Evolutionary conservation across 2,329 filamentous ascomycete species (phyloP).

Genomic region (Microthyrium microscopicum): DNA sequence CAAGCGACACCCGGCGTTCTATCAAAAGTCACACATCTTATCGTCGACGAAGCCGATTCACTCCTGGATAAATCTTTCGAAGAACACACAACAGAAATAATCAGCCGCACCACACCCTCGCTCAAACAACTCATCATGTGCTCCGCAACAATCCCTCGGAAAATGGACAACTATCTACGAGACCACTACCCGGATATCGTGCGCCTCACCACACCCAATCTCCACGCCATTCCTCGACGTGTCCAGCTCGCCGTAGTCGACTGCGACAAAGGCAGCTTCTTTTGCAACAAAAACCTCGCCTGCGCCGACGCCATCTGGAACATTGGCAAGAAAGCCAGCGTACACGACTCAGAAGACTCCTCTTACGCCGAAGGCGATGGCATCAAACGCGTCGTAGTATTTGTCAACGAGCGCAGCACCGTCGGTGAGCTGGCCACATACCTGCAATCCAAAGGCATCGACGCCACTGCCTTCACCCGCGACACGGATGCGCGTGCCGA

Average conservation of each 20-base stretch:
- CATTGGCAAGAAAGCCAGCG: slow-evolving; percentile 59
- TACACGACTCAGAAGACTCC: slow-evolving; percentile 30
- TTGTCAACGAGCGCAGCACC: slow-evolving; percentile 90
- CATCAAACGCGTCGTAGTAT: slow-evolving; percentile 74
- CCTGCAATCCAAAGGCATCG: slow-evolving; percentile 69
- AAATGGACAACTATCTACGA: slow-evolving; percentile 71
- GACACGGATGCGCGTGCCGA: slow-evolving; percentile 39
- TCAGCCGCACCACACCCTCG: slow-evolving; percentile 67
- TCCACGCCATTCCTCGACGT: slow-evolving; percentile 87
- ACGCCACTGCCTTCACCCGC: slow-evolving; percentile 69
- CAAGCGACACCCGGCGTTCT: slow-evolving; percentile 83
- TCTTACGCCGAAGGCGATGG: slow-evolving; percentile 13
- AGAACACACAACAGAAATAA: slow-evolving; percentile 62
- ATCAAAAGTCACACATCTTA: slow-evolving; percentile 73
- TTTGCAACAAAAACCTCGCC: slow-evolving; percentile 79
- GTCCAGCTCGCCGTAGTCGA: slow-evolving; percentile 91
- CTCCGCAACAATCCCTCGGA: slow-evolving; percentile 86
- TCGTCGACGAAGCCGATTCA: slow-evolving; percentile 92
- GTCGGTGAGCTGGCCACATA: slow-evolving; percentile 67
- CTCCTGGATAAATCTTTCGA: slow-evolving; percentile 87
- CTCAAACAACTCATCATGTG: slow-evolving; percentile 79
- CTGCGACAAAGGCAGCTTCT: slow-evolving; percentile 80
- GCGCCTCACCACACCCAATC: slow-evolving; percentile 82
- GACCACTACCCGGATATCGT: slow-evolving; percentile 67
- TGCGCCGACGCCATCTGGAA: slow-evolving; percentile 92